A percentile compares a stretch with the other conserved stretches of the same genome.
These are phyloP conservation scores for Penicillium canariense DNA, from an alignment of 495 filamentous ascomycete genomes.

Conservation along the genomic window DNA sequence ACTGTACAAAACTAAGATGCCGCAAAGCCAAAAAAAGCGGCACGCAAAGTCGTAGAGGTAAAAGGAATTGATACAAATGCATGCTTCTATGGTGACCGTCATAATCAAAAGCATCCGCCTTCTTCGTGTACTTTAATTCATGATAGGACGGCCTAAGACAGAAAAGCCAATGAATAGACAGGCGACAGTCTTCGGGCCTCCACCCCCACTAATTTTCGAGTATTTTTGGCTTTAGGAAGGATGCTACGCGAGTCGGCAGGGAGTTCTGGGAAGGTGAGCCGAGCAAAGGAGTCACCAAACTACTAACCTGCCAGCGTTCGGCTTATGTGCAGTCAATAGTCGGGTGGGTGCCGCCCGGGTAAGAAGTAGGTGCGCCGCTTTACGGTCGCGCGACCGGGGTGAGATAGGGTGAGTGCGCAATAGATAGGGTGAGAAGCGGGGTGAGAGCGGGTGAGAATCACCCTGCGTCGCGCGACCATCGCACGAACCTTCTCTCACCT, in stretches of 20 bases:
- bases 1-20: not conserved
- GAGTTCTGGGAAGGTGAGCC: not conserved
- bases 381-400: conserved; percentile 11
- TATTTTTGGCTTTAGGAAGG: not conserved
- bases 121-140: not conserved
- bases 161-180: not conserved
- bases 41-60: not conserved
- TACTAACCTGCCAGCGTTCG: not conserved
- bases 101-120: not conserved
- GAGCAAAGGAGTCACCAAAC: not conserved
- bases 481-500: not conserved
- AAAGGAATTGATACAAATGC: not conserved
- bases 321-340: conserved; percentile 5
- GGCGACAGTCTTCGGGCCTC: not conserved
- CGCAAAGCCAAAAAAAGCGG: not conserved
- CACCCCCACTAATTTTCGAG: no score
- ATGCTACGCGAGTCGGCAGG: not conserved
- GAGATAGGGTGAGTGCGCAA: no score
- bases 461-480: not conserved
- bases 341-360: conserved; percentile 12
- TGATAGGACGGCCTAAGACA: not conserved
- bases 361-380: conserved; percentile 12
- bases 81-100: not conserved
- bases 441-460: no score
- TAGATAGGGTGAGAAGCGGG: no score